Evolutionary conservation across 2,329 filamentous ascomycete genomes (phyloP).

Genomic region (Drechmeria coniospora): DNA sequence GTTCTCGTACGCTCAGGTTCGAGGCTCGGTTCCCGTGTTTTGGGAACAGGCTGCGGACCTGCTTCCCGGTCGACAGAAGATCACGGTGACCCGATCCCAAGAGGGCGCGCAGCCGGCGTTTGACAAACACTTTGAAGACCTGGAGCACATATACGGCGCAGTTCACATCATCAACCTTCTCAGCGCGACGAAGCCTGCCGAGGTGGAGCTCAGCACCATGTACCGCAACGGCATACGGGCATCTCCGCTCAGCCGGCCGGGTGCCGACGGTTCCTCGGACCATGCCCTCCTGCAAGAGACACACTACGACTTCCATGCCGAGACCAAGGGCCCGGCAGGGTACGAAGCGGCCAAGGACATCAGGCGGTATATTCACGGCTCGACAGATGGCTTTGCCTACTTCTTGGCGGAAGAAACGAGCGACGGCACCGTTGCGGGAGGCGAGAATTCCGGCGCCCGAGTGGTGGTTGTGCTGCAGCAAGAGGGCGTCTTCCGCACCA

Average conservation of each 20-base stretch:
- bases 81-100: conserved; percentile 71
- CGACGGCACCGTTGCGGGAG: conserved; percentile 28
- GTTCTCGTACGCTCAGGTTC: conserved; percentile 87
- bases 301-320: conserved; percentile 92
- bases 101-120: conserved; percentile 92
- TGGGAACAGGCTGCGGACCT: conserved; percentile 90
- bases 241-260: conserved; percentile 52
- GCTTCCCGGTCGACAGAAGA: conserved; percentile 86
- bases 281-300: conserved; percentile 66
- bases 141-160: conserved; percentile 75
- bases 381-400: conserved; percentile 82
- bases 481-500: conserved; percentile 89
- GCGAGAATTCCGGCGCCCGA: conserved; percentile 22
- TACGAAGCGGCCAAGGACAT: conserved; percentile 88
- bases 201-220: conserved; percentile 65
- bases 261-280: conserved; percentile 39
- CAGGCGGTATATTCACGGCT: conserved; percentile 58
- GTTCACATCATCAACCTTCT: conserved; percentile 88
- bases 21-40: conserved; percentile 88
- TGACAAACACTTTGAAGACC: conserved; percentile 81
- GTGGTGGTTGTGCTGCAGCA: conserved; percentile 69
- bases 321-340: conserved; percentile 71
- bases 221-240: conserved; percentile 66
- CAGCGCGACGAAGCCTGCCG: conserved; percentile 76
- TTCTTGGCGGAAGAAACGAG: conserved; percentile 64